Evolutionary conservation across 768 basidiomycete genomes (phyloP), one percentile per base, ranked within the genome.

Genomic region (Rhodotorula kratochvilovae): DNA sequence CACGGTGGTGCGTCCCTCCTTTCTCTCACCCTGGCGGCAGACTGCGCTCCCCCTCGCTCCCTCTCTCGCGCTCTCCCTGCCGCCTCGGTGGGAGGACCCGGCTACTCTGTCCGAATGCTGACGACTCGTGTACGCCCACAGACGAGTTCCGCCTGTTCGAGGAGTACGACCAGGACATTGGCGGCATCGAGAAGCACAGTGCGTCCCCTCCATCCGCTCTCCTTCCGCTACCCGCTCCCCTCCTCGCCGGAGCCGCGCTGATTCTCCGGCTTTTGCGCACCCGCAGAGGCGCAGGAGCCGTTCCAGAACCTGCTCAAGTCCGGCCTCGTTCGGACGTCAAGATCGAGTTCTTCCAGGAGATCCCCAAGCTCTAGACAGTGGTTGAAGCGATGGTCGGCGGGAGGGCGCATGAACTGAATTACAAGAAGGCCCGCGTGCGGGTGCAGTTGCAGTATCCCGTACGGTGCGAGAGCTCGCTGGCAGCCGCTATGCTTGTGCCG

Each of bases 121-220:
- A 11, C 15, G 50, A 4, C 15, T 31, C 53, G 17, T 4, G 16
- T 27, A 6, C 29, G 3, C 7, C 23, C 31, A 15, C 53, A 63
- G 62, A 69, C 62, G 58, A 63, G 46, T 71, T 71, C 50, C 54
- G 55, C 25, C 62, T 71, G 8, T 53, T 63, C 42, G 70, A 71
- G 50, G 65, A 71, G 61, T 57, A 71, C 57, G 62, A 71, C 43
- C 66, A 71, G 62, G 61, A 63, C 57, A 42, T 48, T 35, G 56
- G 45, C 42, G 70, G 70, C 51, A 71, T 71, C 51, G 65, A 71
- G 36, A 61, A 55, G 51, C 70, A 71, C 66, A 71, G 70, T 71
- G 17, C 48, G 70, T 50, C 31, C n/a, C 33, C 2, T 8, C 25
- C 33, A 3, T 42, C 29, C 17, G 0, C n/a, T 19, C 12, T 21